Evolutionary conservation across 768 basidiomycete species (phyloP), one percentile per base, ranked within the genome.

Genomic region (Boletus vermiculosoides): DNA sequence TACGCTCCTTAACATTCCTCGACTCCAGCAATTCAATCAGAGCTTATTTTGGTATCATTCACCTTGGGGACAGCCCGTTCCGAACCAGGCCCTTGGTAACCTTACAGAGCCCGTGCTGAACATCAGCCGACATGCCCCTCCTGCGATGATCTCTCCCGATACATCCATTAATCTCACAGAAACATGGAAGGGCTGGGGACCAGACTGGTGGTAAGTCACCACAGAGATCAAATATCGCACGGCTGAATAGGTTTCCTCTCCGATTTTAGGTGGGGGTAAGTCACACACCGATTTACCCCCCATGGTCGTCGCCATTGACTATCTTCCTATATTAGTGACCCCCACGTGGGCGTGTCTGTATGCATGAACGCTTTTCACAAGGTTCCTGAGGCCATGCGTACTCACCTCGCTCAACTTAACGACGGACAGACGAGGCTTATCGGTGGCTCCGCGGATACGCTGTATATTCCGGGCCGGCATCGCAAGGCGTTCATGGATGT

Each of bases 1-100:
- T 58, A 77, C 80, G 8, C 64, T 81, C 20, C 69, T 82, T 48
- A 82, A 82, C 54, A 63, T 81, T 41, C 79, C 80, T 13, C 78
- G 80, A 31, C 69, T 80, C 9, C 70, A 78, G 51, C 71, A 73
- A 52, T 82, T 81, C 56, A 63, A 79, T 59, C 79, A 79, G 60
- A 67, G 67, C 45, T 61, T 66, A 16, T 77, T 80, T 58, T 82
- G 81, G 78, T 81, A 80, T 57, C 78, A 81, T 59, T 81, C 77
- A 5, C 79, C 79, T 3, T 78, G 76, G 68, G 74, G 71, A n/a
- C 51, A 65, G 12, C 74, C 73, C 36, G 73, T 81, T n/a, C 73
- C 66, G 12, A 80, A 80, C 56, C 71, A 70, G 8, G 74, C 73
- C 13, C 55, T 74, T 1, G 66, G 58, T 16, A 55, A 66, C 20